phyloP scores from a whole-genome alignment of 176 grass and related monocot genomes.

The Tillandsia leiboldiana region DNA sequence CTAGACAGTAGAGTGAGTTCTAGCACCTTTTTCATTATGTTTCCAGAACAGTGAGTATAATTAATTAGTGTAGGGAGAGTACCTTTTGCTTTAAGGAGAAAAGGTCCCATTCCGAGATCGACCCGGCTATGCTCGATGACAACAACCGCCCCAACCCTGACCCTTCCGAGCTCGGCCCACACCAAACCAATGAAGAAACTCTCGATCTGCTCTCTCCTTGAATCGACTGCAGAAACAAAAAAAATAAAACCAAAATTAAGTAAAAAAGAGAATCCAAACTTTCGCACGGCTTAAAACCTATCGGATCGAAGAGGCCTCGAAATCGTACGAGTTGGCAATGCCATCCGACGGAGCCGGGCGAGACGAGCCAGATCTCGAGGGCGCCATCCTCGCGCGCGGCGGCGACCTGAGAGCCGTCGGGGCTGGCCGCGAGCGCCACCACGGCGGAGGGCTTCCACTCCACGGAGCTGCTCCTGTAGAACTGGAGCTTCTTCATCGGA shows the following conservation, averaged over 20 bases:
- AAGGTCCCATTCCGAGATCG: constrained; percentile 84
- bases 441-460: constrained; percentile 68
- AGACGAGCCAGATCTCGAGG: constrained; percentile 95
- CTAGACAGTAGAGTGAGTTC: not conserved
- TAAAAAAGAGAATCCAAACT: not conserved
- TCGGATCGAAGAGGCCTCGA: not conserved
- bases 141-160: constrained; percentile 47
- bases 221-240: constrained; percentile 55
- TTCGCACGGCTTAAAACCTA: not conserved
- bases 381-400: constrained; percentile 60
- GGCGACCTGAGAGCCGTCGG: constrained; percentile 70
- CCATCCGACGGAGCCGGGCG: constrained; percentile 92
- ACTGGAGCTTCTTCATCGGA: constrained; percentile 71
- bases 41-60: not conserved
- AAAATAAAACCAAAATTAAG: not conserved
- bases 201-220: constrained; percentile 46
- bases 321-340: constrained; percentile 86
- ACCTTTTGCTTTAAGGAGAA: constrained; percentile 66
- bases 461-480: constrained; percentile 42
- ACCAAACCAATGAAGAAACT: constrained; percentile 81
- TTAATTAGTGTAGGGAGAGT: not conserved
- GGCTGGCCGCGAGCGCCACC: constrained; percentile 54
- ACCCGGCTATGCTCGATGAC: constrained; percentile 77
- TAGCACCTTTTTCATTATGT: too few relatives aligned
- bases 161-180: constrained; percentile 8